phyloP scores from a whole-genome alignment of 2,329 filamentous ascomycete genomes.

The Byssothecium circinans region DNA sequence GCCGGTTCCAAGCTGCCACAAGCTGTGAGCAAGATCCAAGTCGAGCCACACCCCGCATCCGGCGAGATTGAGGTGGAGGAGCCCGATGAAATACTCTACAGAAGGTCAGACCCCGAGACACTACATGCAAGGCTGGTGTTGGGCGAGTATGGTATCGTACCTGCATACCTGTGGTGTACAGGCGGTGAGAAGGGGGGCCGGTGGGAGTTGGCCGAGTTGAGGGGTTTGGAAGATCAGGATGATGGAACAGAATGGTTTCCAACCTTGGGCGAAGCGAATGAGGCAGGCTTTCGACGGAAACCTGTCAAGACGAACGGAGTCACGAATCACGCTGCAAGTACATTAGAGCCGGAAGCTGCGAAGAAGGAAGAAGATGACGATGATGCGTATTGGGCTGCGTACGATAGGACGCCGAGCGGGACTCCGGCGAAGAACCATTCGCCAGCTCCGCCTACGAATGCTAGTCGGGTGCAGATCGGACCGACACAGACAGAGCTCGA shows the following conservation, averaged over 20 bases:
- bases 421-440: slow-evolving; percentile 57
- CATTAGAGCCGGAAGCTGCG: slow-evolving; percentile 17
- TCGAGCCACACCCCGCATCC: slow-evolving; percentile 80
- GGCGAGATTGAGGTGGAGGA: slow-evolving; percentile 79
- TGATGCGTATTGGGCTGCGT: slow-evolving; percentile 80
- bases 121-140: slow-evolving; percentile 68
- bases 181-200: slow-evolving; percentile 65
- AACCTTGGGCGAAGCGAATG: slow-evolving; percentile 64
- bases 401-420: slow-evolving; percentile 65
- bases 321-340: slow-evolving; percentile 9
- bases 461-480: slow-evolving; percentile 36
- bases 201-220: slow-evolving; percentile 74
- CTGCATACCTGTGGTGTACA: slow-evolving; percentile 70
- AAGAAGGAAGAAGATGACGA: slow-evolving; percentile 65
- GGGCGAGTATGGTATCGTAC: slow-evolving; percentile 62
- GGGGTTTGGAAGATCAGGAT: slow-evolving; percentile 56
- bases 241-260: slow-evolving; percentile 62
- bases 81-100: slow-evolving; percentile 62
- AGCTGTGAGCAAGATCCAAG: slow-evolving; percentile 61
- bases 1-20: slow-evolving; percentile 62
- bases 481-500: slow-evolving; percentile 60
- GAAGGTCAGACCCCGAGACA: slow-evolving; percentile 74
- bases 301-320: slow-evolving; percentile 21
- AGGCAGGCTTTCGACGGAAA: slow-evolving; percentile 43
- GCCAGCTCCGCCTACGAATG: slow-evolving; percentile 57